Conservation (phyloP, 2,329 filamentous ascomycete species). For the Pseudogymnoascus sp. region DNA sequence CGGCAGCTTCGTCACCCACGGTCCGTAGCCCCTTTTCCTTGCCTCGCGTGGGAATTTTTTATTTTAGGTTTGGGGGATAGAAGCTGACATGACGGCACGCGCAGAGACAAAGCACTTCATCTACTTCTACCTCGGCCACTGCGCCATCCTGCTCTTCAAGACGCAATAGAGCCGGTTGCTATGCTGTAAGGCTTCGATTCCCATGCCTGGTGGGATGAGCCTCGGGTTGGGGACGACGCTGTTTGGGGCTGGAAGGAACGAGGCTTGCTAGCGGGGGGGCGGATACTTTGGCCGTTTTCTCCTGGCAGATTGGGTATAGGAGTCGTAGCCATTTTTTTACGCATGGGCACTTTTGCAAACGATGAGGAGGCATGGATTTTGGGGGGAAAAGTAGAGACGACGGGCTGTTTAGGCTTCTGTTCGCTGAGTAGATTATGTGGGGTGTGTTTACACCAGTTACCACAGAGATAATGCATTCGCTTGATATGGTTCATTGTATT, state of each 20-base stretch:
- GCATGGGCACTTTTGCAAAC: not conserved
- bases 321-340: not conserved
- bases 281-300: not conserved
- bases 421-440: not conserved
- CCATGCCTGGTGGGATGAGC: not conserved
- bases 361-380: not conserved
- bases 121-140: slow-evolving; percentile 99
- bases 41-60: not conserved
- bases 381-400: not conserved
- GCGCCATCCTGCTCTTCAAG: slow-evolving; percentile 97
- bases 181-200: not conserved
- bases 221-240: not conserved
- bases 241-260: not conserved
- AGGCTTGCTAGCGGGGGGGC: not conserved
- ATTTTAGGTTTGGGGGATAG: not conserved
- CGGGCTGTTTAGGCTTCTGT: not conserved
- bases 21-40: slow-evolving; percentile 40
- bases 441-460: not conserved
- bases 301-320: not conserved
- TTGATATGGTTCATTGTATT: not conserved
- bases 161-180: slow-evolving; percentile 59
- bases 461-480: not conserved
- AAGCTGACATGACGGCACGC: not conserved
- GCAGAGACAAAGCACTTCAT: slow-evolving; percentile 99
- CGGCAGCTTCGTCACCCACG: slow-evolving; percentile 96